phyloP scores from a whole-genome alignment of 176 grass and related monocot genomes.

The Rhynchospora breviuscula region DNA sequence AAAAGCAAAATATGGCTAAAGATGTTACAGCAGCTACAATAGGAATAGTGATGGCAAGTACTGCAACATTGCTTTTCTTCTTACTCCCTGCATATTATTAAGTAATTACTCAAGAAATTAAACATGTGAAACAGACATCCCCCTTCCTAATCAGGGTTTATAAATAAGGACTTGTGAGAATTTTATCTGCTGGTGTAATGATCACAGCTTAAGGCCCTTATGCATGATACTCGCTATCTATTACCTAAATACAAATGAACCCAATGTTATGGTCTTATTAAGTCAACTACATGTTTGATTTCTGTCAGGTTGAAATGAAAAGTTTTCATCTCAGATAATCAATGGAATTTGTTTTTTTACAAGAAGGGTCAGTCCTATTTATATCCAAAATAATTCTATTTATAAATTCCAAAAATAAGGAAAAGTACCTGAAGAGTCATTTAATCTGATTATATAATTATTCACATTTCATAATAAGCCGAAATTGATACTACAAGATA shows the following conservation, averaged over 20 bases:
- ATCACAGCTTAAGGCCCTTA: not conserved
- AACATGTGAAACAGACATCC: not conserved
- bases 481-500: not conserved
- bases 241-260: not conserved
- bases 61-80: constrained; percentile 8
- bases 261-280: not conserved
- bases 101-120: not conserved
- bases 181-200: not conserved
- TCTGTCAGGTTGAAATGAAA: not conserved
- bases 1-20: not conserved
- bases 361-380: not conserved
- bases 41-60: not conserved
- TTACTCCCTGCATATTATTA: constrained; percentile 20
- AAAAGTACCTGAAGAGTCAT: not conserved
- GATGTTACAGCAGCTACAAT: not conserved
- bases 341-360: not conserved
- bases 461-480: not conserved
- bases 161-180: not conserved
- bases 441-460: not conserved
- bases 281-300: not conserved
- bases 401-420: not conserved
- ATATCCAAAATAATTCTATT: not conserved
- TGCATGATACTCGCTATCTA: not conserved
- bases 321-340: not conserved
- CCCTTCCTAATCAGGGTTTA: not conserved